Evolutionary conservation across 2,329 filamentous ascomycete species (phyloP), one percentile per base, ranked within the genome.

Genomic region (Diaporthe australafricana): DNA sequence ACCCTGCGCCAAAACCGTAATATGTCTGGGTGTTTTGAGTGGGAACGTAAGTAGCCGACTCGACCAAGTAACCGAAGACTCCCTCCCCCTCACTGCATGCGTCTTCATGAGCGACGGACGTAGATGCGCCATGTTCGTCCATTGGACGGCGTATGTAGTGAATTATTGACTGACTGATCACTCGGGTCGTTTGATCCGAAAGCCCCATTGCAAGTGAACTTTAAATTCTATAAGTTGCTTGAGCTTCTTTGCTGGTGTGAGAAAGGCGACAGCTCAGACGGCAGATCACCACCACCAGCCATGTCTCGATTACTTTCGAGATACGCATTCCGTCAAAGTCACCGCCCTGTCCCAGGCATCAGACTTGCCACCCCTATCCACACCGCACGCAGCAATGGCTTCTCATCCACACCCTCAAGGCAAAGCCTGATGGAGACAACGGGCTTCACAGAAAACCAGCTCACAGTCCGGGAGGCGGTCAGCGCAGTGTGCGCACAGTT

Each of bases 401-500:
- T 86, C 74, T 84, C 83, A 6, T 79, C 78, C 6, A 83, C 84
- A 5, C 20, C 75, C 2, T 1, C 35, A 16, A 48, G 70, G 11
- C 77, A 77, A 7, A 73, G 73, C 0, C 83, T 95, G 68, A 95
- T 95, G 93, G 91, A 94, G 75, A 90, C 88, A 45, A 89, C 88
- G 1, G 90, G 91, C 32, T 95, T 96, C 82, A 91, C 90, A 0
- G 90, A 93, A 55, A 91, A 90, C 62, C 93, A 96, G 77, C 78
- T 95, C 56, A 90, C 88, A 67, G 93, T 96, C 5, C 88, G 92
- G 45, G 91, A 94, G 72, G 90, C 92, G 0, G 87, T 95, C 25
- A 82, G 84, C 3, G 89, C 92, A 30, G 85, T 95, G 32, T 95
- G 93, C 79, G 84, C 90, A 1, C 85, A 89, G 12, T 96, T 94